A percentile compares a stretch with the other conserved stretches of the same genome.
phyloP scores from a whole-genome alignment of 805 yeast genomes.

The Wickerhamiella azymoides region DNA sequence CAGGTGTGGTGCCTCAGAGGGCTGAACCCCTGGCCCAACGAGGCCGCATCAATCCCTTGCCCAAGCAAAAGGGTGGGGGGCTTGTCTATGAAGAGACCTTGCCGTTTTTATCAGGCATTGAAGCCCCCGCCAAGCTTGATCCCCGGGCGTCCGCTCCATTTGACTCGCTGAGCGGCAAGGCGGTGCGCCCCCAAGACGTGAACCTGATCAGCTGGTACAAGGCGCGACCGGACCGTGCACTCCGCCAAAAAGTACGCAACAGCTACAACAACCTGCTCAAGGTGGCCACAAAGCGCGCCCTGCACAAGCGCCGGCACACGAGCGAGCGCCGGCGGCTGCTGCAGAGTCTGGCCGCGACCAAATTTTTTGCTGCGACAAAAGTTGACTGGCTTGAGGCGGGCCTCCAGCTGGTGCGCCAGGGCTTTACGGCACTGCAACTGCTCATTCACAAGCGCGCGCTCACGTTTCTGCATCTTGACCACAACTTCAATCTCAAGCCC shows the following conservation, averaged over 20 bases:
- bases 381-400: conserved; percentile 99
- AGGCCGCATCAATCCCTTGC: not conserved
- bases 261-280: conserved; percentile 87
- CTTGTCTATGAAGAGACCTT: not conserved
- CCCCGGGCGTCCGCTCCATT: conserved; percentile 39
- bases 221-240: conserved; percentile 33
- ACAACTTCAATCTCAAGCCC: conserved; percentile 90
- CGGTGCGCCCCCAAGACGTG: conserved; percentile 78
- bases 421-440: conserved; percentile 82
- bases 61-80: not conserved
- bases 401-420: conserved; percentile 82
- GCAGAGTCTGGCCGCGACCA: conserved; percentile 57
- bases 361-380: conserved; percentile 78
- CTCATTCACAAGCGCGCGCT: conserved; percentile 82
- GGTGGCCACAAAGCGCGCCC: conserved; percentile 52
- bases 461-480: conserved; percentile 85
- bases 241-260: conserved; percentile 65
- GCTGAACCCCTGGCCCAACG: not conserved
- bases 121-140: conserved; percentile 6
- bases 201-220: conserved; percentile 68
- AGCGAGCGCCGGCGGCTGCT: conserved; percentile 35
- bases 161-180: conserved; percentile 56
- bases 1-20: conserved; percentile 39
- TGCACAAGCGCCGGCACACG: conserved; percentile 28
- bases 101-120: conserved; percentile 37